Percentiles rank a stretch among this genome's conserved stretches.
Evolutionary conservation across 139 green algal species (phyloP).

Genomic region (Ettlia oleoabundans): DNA sequence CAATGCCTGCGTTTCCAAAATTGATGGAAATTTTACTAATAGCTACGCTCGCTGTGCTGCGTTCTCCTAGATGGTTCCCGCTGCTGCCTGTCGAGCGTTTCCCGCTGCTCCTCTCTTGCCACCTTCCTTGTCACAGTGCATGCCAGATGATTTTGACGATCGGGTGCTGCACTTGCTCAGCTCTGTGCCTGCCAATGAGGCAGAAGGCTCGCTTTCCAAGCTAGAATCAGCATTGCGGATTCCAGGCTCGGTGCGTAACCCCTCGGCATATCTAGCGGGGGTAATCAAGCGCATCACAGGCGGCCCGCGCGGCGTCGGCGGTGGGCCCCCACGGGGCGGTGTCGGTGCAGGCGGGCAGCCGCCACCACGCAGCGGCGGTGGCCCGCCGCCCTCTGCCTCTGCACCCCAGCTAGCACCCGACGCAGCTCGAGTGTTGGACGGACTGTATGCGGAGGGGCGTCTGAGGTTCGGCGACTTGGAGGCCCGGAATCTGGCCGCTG

Average conservation of each 20-base stretch:
- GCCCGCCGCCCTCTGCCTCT: constrained; percentile 23
- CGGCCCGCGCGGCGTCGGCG: background rate
- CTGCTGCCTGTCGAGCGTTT: background rate
- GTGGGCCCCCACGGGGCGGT: background rate
- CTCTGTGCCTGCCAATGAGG: background rate
- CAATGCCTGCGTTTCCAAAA: no score
- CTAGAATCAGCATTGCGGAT: constrained; percentile 3
- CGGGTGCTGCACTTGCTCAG: constrained; percentile 10
- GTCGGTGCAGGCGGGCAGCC: constrained; percentile 42
- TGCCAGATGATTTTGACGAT: constrained; percentile 21
- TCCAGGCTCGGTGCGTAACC: constrained; percentile 28
- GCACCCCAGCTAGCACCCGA: background rate
- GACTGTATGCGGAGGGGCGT: background rate
- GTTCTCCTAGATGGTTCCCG: background rate
- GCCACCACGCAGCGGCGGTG: constrained; percentile 43
- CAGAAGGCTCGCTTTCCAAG: constrained; percentile 16
- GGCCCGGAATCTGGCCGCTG: background rate
- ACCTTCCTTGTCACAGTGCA: constrained; percentile 12
- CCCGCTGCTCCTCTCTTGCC: background rate
- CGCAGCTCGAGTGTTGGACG: constrained; percentile 2
- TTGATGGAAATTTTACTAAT: no score
- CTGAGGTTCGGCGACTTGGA: constrained; percentile 28
- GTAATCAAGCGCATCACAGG: background rate
- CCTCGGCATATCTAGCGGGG: constrained; percentile 27
- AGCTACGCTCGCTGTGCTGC: background rate